Evolutionary conservation across 129 eudicot genomes (phyloP).

Genomic region (Flaveria bidentis): DNA sequence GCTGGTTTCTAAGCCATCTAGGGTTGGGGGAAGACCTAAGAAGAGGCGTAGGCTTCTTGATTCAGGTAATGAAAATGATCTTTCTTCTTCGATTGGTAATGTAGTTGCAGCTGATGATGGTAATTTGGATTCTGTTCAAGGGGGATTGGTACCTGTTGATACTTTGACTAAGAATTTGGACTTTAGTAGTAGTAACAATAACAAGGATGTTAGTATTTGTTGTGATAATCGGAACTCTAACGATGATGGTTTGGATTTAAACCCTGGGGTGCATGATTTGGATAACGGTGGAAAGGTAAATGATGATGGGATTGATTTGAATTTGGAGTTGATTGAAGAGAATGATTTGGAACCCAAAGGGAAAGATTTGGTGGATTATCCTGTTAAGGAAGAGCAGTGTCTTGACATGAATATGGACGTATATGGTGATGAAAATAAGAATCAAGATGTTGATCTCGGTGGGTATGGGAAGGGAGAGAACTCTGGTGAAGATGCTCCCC

Average conservation of each 20-base stretch:
- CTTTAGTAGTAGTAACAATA: slow-evolving; percentile 14
- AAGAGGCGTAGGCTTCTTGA: slow-evolving; percentile 27
- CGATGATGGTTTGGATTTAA: slow-evolving; percentile 30
- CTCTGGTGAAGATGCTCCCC: slow-evolving; percentile 6
- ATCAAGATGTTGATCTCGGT: slow-evolving; percentile 41
- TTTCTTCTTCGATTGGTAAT: slow-evolving; percentile 25
- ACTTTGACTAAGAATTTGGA: slow-evolving; percentile 21
- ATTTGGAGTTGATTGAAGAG: slow-evolving; percentile 54
- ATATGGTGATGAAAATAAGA: slow-evolving; percentile 42
- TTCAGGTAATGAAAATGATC: slow-evolving; percentile 42
- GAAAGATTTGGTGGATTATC: slow-evolving; percentile 7
- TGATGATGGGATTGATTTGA: slow-evolving; percentile 53
- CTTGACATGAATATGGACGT: slow-evolving; percentile 82
- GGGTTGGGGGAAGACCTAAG: slow-evolving; percentile 38
- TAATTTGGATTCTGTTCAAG: slow-evolving; percentile 27
- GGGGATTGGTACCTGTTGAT: slow-evolving; percentile 5
- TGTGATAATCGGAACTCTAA: slow-evolving; percentile 10
- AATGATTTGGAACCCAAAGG: slow-evolving; percentile 15
- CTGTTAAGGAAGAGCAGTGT: slow-evolving; percentile 38
- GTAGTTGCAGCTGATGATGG: slow-evolving; percentile 1
- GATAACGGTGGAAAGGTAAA: slow-evolving; percentile 24
- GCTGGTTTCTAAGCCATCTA: neutral
- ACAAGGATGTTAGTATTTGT: slow-evolving; percentile 16
- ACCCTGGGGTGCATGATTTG: slow-evolving; percentile 28
- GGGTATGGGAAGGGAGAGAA: slow-evolving; percentile 22